Evolutionary conservation across 2,329 filamentous ascomycete genomes (phyloP), one percentile per base, ranked within the genome.

Genomic region (Aspergillus alliaceus): DNA sequence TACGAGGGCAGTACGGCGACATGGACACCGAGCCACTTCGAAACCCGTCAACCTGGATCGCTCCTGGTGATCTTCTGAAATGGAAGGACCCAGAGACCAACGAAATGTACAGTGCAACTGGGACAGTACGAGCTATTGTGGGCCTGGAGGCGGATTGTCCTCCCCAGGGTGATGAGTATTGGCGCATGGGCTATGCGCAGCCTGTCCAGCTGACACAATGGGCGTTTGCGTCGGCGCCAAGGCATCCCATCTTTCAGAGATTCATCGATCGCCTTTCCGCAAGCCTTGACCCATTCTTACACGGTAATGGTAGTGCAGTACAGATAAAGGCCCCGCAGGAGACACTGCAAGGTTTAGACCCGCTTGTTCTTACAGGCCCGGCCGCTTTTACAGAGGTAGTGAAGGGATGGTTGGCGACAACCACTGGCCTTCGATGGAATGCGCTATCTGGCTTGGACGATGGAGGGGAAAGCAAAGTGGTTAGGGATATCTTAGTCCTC

Each of bases 181-280:
- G 71, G 71, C 69, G 71, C 29, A 66, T 69, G 65, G 71, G 71
- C 34, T 73, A 73, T 57, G 61, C 64, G 20, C 66, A 67, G 51
- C 70, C 71, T 4, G 56, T 72, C 18, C 71, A 73, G 51, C 56
- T 73, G 4, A 72, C 70, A 0, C 70, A 73, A 34, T 73, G 71
- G 71, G 61, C 69, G 0, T 59, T 73, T 7, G 71, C 70, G 1
- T 62, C 63, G 20, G 59, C 63, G 1, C 59, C 68, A 2, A 59
- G 64, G 1, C 71, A 73, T 46, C 65, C 69, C 1, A 58, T 70
- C 14, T 63, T 71, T 18, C 59, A 67, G 35, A 55, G 54, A 4
- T 73, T 72, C 39, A 59, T 71, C 48, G 67, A 70, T 25, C 37
- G 5, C 15, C 57, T 70, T 2, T 53, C 53, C 7, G 48, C 25